A percentile compares a stretch with the other conserved stretches of the same genome.
These are phyloP conservation scores for Gossypium davidsonii DNA, from an alignment of 441 rosid genomes.

Conservation along the genomic window DNA sequence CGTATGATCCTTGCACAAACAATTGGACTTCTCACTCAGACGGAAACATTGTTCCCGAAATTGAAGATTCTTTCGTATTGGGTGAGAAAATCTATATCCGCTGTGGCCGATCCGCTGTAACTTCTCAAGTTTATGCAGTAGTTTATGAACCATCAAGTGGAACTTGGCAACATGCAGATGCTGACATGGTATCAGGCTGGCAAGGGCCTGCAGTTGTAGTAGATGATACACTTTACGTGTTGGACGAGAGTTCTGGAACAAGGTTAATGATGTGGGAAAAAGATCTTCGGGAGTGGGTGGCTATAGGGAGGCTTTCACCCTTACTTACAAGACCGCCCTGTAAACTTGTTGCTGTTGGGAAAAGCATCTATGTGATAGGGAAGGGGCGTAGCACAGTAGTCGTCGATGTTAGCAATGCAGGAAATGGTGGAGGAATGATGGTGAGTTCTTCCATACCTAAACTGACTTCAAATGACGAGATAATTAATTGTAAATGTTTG, in stretches of 20 bases:
- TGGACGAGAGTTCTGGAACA: constrained; percentile 73
- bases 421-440: constrained; percentile 51
- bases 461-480: constrained; percentile 34
- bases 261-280: constrained; percentile 62
- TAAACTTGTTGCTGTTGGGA: constrained; percentile 57
- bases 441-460: constrained; percentile 61
- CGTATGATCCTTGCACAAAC: constrained; percentile 43
- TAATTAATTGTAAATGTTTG: constrained; percentile 54
- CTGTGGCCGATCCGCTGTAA: constrained; percentile 27
- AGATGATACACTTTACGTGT: constrained; percentile 53
- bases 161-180: constrained; percentile 60
- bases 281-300: constrained; percentile 52
- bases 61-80: constrained; percentile 64
- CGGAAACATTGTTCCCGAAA: constrained; percentile 37
- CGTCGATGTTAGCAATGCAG: constrained; percentile 45
- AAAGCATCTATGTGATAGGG: constrained; percentile 54
- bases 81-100: constrained; percentile 59
- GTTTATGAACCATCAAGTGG: constrained; percentile 45
- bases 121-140: constrained; percentile 30
- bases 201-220: constrained; percentile 71
- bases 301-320: constrained; percentile 57
- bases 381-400: constrained; percentile 66
- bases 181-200: constrained; percentile 67
- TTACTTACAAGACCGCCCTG: constrained; percentile 64
- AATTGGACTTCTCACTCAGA: constrained; percentile 38